phyloP scores from a whole-genome alignment of 2,329 filamentous ascomycete species.

The Trichophyton equinum region DNA sequence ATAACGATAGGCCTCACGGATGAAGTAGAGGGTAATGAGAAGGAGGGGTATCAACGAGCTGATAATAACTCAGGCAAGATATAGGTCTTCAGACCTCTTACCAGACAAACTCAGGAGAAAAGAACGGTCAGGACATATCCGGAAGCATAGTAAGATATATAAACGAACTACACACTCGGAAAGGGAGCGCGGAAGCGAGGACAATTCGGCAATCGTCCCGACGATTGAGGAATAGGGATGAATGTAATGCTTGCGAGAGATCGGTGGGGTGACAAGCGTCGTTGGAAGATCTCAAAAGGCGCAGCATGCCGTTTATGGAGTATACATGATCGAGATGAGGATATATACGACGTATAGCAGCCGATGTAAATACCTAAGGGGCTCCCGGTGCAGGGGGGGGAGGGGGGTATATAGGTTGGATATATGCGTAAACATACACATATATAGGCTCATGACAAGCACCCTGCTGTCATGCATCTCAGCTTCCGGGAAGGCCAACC shows the following conservation, averaged over 20 bases:
- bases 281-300: not conserved
- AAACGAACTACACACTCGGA: not conserved
- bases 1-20: not conserved
- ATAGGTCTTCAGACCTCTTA: not conserved
- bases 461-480: not conserved
- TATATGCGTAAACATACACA: not conserved
- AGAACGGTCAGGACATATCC: not conserved
- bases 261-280: not conserved
- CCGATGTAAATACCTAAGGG: not conserved
- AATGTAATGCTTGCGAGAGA: not conserved
- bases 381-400: not conserved
- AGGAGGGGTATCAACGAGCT: not conserved
- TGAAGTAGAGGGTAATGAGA: not conserved
- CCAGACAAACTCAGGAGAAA: not conserved
- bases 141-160: not conserved
- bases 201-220: not conserved
- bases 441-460: not conserved
- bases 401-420: not conserved
- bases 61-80: not conserved
- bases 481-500: constrained; percentile 1
- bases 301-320: not conserved
- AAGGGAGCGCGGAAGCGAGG: not conserved
- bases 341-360: not conserved
- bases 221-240: not conserved
- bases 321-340: not conserved